Conservation (phyloP, 2,329 filamentous ascomycete genomes). For the Alternaria arbusti region DNA sequence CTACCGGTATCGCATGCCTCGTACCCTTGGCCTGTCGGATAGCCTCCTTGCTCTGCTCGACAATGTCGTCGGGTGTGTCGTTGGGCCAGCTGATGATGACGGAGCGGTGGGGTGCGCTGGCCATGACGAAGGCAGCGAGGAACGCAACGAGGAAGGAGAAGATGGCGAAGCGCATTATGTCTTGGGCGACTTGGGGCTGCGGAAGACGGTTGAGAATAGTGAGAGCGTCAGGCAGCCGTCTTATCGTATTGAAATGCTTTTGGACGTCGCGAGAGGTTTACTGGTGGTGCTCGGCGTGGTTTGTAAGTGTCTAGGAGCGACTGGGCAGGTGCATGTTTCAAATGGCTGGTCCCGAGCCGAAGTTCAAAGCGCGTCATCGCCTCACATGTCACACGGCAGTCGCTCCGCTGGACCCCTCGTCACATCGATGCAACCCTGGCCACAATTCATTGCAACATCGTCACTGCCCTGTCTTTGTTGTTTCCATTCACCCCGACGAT, state of each 20-base stretch:
- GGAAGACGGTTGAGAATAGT: neutral
- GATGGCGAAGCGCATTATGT: slow-evolving; percentile 70
- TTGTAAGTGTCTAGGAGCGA: slow-evolving; percentile 5
- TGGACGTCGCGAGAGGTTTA: neutral
- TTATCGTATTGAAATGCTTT: neutral
- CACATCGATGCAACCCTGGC: neutral
- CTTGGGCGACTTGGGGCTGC: neutral
- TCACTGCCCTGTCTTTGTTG: neutral
- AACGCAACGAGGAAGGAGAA: slow-evolving; percentile 64
- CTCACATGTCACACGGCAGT: neutral
- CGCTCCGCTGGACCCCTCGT: neutral
- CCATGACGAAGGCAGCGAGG: slow-evolving; percentile 67
- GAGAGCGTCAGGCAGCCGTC: neutral
- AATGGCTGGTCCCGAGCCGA: slow-evolving; percentile 9
- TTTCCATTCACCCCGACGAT: neutral
- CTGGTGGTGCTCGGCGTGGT: neutral
- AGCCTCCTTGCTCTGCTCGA: slow-evolving; percentile 73
- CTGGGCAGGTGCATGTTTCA: slow-evolving; percentile 12
- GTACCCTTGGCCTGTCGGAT: slow-evolving; percentile 72
- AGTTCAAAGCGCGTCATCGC: slow-evolving; percentile 14
- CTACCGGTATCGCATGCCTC: neutral
- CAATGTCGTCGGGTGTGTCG: slow-evolving; percentile 69
- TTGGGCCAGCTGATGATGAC: slow-evolving; percentile 81
- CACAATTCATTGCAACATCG: neutral
- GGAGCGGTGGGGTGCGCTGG: slow-evolving; percentile 66